Evolutionary conservation across 331 rosid species (phyloP), one percentile per base, ranked within the genome.

Genomic region (Saraca asoca): DNA sequence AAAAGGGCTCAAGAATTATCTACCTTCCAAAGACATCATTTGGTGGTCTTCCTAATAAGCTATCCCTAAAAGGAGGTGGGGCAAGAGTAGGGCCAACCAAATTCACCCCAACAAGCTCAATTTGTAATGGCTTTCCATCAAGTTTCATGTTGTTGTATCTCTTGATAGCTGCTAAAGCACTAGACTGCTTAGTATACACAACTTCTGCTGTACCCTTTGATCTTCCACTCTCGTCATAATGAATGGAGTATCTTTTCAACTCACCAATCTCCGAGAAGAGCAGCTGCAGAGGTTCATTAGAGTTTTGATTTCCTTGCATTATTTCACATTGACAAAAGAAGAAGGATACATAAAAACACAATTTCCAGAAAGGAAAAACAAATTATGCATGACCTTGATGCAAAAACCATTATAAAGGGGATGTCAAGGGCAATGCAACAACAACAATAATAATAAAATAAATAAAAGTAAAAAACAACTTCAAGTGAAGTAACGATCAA

Each of bases 181-280:
- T 87, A 41, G 78, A 49, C 54, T 66, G 42, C 63, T 46, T 80
- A 12, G 12, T 5, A 62, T 57, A 87, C 66, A 85, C 85, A 74
- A 85, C 88, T 69, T 85, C 88, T n/a, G 85, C 87, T 0, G 91
- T 85, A 73, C 95, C 95, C 84, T 80, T 87, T 46, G 95, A 85
- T 79, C 80, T 85, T 72, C 91, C 91, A 62, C 78, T 80, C 41
- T 51, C 45, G 65, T 87, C 95, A 72, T 80, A 82, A 69, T 87
- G 88, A 69, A 85, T 69, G 54, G 75, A 19, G 66, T 79, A 56
- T 4, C 79, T 72, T 69, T 74, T 78, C 79, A 87, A 15, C 5
- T 71, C 87, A 55, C 95, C 95, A 49, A 80, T 74, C 50, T 80
- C 91, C 3, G 79, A 71, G 73, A 87, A 87, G 45, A 87, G 77